A percentile compares a stretch with the other conserved stretches of the same genome.
Evolutionary conservation across 345 rosid genomes (phyloP).

Genomic region (Eucalyptus rudis): DNA sequence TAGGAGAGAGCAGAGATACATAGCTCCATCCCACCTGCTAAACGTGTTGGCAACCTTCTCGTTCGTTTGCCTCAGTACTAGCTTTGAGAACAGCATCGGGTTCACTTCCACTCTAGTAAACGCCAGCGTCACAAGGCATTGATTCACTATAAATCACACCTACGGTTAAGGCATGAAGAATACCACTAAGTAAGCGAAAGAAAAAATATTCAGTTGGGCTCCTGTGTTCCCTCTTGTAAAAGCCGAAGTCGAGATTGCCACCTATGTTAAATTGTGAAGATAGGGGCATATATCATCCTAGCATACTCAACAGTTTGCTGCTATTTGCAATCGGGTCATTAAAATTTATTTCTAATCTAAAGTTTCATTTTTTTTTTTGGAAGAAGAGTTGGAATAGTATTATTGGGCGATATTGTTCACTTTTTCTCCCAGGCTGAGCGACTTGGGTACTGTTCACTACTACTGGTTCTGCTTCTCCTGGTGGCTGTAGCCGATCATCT

Average conservation of each 20-base stretch:
- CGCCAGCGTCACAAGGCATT: not conserved
- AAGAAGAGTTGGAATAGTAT: too few relatives aligned
- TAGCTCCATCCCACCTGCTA: not conserved
- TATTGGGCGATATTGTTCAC: too few relatives aligned
- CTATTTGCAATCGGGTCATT: rapidly evolving
- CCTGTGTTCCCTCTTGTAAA: not conserved
- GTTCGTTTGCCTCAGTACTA: not conserved
- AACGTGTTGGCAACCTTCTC: not conserved
- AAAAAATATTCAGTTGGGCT: not conserved
- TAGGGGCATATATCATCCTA: too few relatives aligned
- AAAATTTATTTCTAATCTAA: too few relatives aligned
- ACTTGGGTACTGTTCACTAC: too few relatives aligned
- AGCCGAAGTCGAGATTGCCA: not conserved
- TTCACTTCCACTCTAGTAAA: not conserved
- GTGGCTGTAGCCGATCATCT: too few relatives aligned
- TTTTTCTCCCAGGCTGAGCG: too few relatives aligned
- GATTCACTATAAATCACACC: not conserved
- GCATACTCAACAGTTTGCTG: too few relatives aligned
- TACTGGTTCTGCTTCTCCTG: too few relatives aligned
- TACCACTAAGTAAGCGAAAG: not conserved
- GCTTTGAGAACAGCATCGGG: not conserved
- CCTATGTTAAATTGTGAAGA: not conserved
- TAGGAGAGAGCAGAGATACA: slow-evolving; percentile 18
- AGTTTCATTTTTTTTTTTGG: too few relatives aligned
- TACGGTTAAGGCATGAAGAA: not conserved